Percentiles rank a stretch among this genome's conserved stretches.
Conservation (phyloP, 2,329 filamentous ascomycete species). For the Diaporthe capsici region DNA sequence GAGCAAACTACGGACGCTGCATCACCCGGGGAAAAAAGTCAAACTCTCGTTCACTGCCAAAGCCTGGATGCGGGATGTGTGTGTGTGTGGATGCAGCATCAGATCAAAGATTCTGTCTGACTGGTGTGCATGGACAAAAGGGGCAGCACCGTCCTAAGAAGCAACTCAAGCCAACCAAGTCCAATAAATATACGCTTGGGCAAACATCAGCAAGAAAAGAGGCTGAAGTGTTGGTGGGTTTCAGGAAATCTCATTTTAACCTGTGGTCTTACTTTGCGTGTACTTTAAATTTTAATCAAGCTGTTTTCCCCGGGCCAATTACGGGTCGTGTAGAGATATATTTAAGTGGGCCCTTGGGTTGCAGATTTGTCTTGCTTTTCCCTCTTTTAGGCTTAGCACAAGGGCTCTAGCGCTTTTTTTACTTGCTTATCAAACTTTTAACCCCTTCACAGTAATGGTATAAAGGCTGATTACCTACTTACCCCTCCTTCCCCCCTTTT, state of each 20-base stretch:
- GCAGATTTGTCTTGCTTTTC: not conserved
- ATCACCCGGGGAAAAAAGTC: not conserved
- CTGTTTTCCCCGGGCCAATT: not conserved
- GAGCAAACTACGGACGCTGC: not conserved
- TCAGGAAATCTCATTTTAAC: not conserved
- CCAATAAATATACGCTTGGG: not conserved
- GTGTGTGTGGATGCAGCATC: not conserved
- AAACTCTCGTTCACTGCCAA: not conserved
- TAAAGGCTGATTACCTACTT: slow-evolving; percentile 7
- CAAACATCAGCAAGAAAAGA: no score
- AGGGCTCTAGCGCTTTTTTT: not conserved
- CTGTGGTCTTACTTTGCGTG: not conserved
- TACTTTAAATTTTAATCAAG: not conserved
- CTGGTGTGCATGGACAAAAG: not conserved
- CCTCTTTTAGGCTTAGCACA: not conserved
- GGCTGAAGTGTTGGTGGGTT: not conserved
- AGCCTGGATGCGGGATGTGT: no score
- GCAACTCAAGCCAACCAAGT: not conserved
- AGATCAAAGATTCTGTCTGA: not conserved
- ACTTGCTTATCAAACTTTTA: not conserved
- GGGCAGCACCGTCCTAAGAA: not conserved
- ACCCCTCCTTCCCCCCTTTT: slow-evolving; percentile 3
- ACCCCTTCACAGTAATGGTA: not conserved
- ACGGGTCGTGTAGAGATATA: not conserved
- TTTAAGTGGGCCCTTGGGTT: not conserved